These are phyloP conservation scores for Dissoconium aciculare DNA, from an alignment of 2,329 filamentous ascomycete species.

Conservation along the genomic window DNA sequence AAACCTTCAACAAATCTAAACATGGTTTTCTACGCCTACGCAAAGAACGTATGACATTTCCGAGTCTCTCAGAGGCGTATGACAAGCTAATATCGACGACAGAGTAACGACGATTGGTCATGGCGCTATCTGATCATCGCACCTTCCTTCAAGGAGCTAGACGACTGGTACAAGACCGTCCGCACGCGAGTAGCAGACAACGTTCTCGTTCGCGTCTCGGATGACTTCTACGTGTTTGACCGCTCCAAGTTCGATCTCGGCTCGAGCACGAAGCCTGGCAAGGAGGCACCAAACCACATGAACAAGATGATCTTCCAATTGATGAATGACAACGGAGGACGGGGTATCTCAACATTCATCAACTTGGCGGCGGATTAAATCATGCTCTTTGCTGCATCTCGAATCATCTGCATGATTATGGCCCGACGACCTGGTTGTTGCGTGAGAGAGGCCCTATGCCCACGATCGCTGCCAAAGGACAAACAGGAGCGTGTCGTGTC, in stretches of 20 bases:
- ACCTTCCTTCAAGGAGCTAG: background rate
- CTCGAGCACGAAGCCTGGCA: background rate
- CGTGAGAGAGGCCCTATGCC: no score
- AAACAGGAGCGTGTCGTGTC: no score
- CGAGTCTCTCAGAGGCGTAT: background rate
- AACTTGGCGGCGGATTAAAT: no score
- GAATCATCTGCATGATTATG: no score
- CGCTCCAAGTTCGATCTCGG: background rate
- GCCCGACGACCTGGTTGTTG: no score
- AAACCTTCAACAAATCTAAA: constrained; percentile 1
- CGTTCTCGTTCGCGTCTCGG: background rate
- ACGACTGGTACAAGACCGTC: background rate
- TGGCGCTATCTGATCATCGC: background rate
- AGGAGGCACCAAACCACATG: background rate
- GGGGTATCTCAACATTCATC: background rate
- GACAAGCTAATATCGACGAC: background rate
- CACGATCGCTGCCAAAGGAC: no score
- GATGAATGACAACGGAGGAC: background rate
- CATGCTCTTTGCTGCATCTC: no score
- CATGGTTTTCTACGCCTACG: constrained; percentile 1
- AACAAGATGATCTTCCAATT: background rate
- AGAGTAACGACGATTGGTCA: background rate
- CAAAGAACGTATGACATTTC: background rate
- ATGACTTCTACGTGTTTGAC: constrained; percentile 1
- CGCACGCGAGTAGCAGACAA: background rate